phyloP scores from a whole-genome alignment of 1,284 basidiomycete genomes.

The Fomitopsis betulina region DNA sequence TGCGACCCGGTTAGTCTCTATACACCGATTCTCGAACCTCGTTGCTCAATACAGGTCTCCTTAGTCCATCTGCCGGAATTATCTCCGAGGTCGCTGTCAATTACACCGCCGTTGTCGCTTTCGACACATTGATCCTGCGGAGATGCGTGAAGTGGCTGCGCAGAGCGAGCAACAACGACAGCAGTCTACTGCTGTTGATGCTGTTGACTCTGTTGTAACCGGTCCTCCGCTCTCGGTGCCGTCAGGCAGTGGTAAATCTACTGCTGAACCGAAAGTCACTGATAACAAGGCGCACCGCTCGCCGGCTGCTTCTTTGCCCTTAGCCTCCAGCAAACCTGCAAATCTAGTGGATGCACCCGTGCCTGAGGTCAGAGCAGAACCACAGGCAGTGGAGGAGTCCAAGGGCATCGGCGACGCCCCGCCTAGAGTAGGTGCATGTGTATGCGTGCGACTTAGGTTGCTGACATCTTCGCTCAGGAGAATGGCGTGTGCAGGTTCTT shows the following conservation, averaged over 20 bases:
- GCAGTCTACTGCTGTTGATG: background rate
- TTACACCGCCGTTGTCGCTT: background rate
- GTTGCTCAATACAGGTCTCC: too few relatives aligned
- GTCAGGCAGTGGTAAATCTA: background rate
- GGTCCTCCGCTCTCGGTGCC: background rate
- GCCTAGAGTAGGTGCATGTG: background rate
- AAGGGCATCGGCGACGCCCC: background rate
- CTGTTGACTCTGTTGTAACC: background rate
- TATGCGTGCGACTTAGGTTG: background rate
- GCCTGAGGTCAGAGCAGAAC: background rate
- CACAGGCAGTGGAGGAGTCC: background rate
- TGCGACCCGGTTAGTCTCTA: too few relatives aligned
- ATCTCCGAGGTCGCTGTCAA: background rate
- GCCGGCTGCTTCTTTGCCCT: background rate
- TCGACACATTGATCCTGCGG: background rate
- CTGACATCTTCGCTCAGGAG: background rate
- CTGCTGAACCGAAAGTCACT: background rate
- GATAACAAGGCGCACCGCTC: too few relatives aligned
- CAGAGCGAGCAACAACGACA: constrained; percentile 1
- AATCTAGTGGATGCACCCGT: background rate
- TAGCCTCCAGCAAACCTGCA: background rate
- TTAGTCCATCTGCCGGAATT: background rate
- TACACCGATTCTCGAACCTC: too few relatives aligned
- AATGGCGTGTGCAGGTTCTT: background rate
- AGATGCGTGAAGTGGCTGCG: background rate